Evolutionary conservation across 169 alveolate genomes (phyloP).

Genomic region (Blepharisma undulans): DNA sequence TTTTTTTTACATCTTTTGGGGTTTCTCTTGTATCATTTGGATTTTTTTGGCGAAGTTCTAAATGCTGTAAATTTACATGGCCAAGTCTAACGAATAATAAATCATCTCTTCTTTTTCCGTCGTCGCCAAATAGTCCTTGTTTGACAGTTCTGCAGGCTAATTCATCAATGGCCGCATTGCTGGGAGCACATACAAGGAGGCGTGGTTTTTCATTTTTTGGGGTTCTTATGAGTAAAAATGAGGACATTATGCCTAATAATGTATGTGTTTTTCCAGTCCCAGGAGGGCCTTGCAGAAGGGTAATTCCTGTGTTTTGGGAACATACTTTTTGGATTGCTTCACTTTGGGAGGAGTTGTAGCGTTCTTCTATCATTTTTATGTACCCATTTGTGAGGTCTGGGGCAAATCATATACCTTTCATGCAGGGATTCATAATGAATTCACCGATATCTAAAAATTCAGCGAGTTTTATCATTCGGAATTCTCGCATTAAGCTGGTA

Average conservation of each 20-base stretch:
- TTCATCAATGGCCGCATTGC: constrained; percentile 83
- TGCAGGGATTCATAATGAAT: neutral
- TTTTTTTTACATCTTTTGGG: constrained; percentile 10
- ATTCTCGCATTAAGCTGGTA: constrained; percentile 11
- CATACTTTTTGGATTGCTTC: constrained; percentile 5
- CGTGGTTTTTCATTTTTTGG: neutral
- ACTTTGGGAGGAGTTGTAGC: constrained; percentile 19
- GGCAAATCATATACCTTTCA: neutral
- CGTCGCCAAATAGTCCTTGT: constrained; percentile 54
- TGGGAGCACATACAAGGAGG: constrained; percentile 81
- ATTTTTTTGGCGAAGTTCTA: neutral
- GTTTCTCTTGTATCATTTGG: neutral
- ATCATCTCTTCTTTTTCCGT: constrained; percentile 47
- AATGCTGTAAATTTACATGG: constrained; percentile 40
- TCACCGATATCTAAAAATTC: constrained; percentile 28
- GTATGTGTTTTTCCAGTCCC: constrained; percentile 99
- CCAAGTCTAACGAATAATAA: constrained; percentile 79
- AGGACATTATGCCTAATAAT: constrained; percentile 87
- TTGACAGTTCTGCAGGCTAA: constrained; percentile 62
- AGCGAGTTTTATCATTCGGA: constrained; percentile 6
- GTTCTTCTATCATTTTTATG: neutral
- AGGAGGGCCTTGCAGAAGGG: constrained; percentile 98
- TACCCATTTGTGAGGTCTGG: neutral
- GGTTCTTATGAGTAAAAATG: constrained; percentile 54
- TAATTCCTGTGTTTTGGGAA: constrained; percentile 74